Base-by-base conservation (phyloP, 139 green algal genomes). In the Chlorella sp. region DNA sequence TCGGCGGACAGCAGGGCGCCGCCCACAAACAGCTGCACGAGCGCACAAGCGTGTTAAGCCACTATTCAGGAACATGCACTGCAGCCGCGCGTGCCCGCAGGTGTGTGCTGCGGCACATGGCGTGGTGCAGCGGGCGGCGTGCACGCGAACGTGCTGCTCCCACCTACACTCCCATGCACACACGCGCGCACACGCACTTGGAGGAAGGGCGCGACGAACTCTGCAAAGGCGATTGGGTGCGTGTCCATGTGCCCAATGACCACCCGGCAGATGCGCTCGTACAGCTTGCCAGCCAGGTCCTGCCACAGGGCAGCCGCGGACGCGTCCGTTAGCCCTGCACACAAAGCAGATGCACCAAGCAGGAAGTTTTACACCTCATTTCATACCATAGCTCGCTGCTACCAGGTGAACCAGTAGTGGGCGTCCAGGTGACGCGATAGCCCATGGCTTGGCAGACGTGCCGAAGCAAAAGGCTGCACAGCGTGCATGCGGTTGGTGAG, bases 161-260 rank as follows among this genome's bases (percentile, higher is more conserved):
- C 42, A 17, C 10, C 42, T 17, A 17, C 17, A 24, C 42, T 55
- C 10, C 42, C 17, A 10, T 55, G 35, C 36, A 3, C 5, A 68
- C 10, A 68, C 30, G 62, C 62, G 62, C 30, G 6, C 33, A 55
- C 31, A 69, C 31, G 3, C 26, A 71, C 65, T 31, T 74, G 49
- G 29, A 91, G 61, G 74, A 90, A 91, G 63, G 71, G 67, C 0
- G 87, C 83, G 42, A 94, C 73, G 67, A 82, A 87, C 31, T 74
- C 69, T 27, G 88, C 80, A 77, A 88, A 88, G 1, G 77, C 74
- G 51, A 88, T 61, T 5, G 83, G 32, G 23, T 74, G 74, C 35
- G 71, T 75, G 74, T 85, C 83, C 63, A 85, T 35, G 71, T 82
- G 73, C 23, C 73, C 77, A 26, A 83, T 85, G 61, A 80, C 68